Base-by-base conservation (phyloP, 2,329 filamentous ascomycete genomes). In the Talaromyces sp. region DNA sequence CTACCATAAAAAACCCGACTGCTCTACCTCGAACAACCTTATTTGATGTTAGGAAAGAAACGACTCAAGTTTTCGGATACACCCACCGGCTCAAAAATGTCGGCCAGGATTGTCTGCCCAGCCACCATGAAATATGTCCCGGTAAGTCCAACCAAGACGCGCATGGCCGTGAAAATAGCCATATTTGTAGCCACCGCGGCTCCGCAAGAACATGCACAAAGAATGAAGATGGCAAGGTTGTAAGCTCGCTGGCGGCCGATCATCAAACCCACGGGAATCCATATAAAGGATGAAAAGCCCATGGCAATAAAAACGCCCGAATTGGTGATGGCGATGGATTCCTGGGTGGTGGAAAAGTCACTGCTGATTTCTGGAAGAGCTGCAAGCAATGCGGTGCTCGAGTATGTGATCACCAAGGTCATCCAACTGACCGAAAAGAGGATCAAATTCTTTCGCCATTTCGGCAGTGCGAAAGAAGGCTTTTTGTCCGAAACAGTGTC, bases 1-100 rank as follows among this genome's bases (percentile, higher is more conserved):
- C 78, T 36, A 72, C 69, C 70, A 80, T 75, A 59, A 80, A 78
- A 64, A 76, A 78, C 0, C 77, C 78, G 2, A 76, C 73, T 4
- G 78, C 78, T 1, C 75, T 79, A n/a, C 78, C 78, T 50, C 76
- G 61, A 63, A 80, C 75, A 34, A 69, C 67, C 71, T 76, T 61
- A 5, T 27, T 33, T 14, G 23, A 12, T 34, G 47, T 27, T 31
- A 33, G 27, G 18, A 52, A 51, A 28, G 12, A 28, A 44, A 51
- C 34, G 4, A 30, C 23, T 28, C 8, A 10, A 14, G 6, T 5
- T 9, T 16, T 56, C 9, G 7, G 6, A 18, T 2, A 28, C 8
- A 16, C 56, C 51, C 58, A 77, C 75, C 40, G 75, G 73, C 58
- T 75, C 69, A 62, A 73, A 77, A 27, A 76, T 75, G 69, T 77